These are phyloP conservation scores for Podila minutissima DNA, from an alignment of 192 early-diverging fungal genomes.

Conservation along the genomic window DNA sequence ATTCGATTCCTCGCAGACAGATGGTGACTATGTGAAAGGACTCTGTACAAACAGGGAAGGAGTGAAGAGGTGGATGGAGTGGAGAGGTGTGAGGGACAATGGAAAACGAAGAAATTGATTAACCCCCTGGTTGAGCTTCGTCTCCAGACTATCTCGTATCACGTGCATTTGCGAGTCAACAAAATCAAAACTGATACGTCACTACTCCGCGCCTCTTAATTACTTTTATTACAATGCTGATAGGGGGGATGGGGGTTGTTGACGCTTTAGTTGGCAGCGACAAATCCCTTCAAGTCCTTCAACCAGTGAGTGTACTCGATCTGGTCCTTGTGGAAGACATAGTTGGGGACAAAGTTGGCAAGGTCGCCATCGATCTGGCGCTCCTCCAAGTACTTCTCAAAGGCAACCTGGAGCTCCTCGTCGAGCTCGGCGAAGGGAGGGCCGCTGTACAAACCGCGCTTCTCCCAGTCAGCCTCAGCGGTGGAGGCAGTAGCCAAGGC, in stretches of 20 bases:
- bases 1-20: not conserved
- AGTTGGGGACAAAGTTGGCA: conserved; percentile 87
- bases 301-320: conserved; percentile 93
- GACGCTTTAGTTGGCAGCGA: conserved; percentile 63
- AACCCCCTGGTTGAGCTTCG: not conserved
- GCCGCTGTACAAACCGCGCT: conserved; percentile 87
- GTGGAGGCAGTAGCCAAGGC: conserved; percentile 69
- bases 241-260: not conserved
- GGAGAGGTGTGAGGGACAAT: conserved; percentile 1
- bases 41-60: conserved; percentile 1
- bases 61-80: conserved; percentile 5
- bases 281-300: conserved; percentile 79
- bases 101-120: not conserved
- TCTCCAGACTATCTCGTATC: not conserved
- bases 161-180: too few relatives aligned
- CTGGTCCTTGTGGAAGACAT: conserved; percentile 96
- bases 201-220: not conserved
- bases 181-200: not conserved
- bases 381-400: conserved; percentile 86
- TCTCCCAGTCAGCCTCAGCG: conserved; percentile 90
- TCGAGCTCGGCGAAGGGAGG: conserved; percentile 93
- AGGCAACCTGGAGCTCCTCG: conserved; percentile 74
- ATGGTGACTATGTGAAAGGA: conserved; percentile 2
- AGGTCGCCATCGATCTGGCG: conserved; percentile 87
- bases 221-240: not conserved